phyloP scores from a whole-genome alignment of 1,284 basidiomycete genomes.

The Abortiporus biennis region DNA sequence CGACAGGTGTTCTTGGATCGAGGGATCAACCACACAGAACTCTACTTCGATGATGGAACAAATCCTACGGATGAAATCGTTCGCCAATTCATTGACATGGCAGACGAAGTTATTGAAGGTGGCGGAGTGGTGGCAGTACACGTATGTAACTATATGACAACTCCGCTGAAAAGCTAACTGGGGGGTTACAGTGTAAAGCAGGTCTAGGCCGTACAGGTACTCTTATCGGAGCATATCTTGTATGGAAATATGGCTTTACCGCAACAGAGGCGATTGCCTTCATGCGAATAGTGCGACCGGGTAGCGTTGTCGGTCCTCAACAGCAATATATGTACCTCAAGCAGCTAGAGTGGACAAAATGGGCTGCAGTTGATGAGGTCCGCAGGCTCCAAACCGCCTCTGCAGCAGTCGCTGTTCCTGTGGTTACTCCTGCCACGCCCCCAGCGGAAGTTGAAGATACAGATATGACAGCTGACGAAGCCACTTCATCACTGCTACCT shows the following conservation, averaged over 20 bases:
- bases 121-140: slow-evolving; percentile 86
- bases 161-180: slow-evolving; percentile 16
- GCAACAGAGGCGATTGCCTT: slow-evolving; percentile 96
- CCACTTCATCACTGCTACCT: slow-evolving; percentile 26
- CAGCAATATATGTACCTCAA: slow-evolving; percentile 97
- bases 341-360: slow-evolving; percentile 90
- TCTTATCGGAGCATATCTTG: slow-evolving; percentile 94
- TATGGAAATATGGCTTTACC: slow-evolving; percentile 99
- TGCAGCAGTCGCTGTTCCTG: slow-evolving; percentile 33
- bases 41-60: slow-evolving; percentile 99
- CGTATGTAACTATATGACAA: slow-evolving; percentile 40
- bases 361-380: slow-evolving; percentile 81
- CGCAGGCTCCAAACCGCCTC: slow-evolving; percentile 40
- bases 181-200: slow-evolving; percentile 74
- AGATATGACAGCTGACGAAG: slow-evolving; percentile 30
- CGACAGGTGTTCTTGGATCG: slow-evolving; percentile 76
- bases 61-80: slow-evolving; percentile 96
- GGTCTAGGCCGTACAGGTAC: slow-evolving; percentile 92
- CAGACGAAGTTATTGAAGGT: slow-evolving; percentile 72
- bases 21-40: slow-evolving; percentile 86
- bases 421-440: slow-evolving; percentile 77
- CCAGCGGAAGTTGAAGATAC: slow-evolving; percentile 61
- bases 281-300: slow-evolving; percentile 96
- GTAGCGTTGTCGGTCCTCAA: slow-evolving; percentile 91
- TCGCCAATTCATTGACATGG: slow-evolving; percentile 81